Evolutionary conservation across 805 yeast genomes (phyloP), one percentile per base, ranked within the genome.

Genomic region (Saccharomycopsis sp.): DNA sequence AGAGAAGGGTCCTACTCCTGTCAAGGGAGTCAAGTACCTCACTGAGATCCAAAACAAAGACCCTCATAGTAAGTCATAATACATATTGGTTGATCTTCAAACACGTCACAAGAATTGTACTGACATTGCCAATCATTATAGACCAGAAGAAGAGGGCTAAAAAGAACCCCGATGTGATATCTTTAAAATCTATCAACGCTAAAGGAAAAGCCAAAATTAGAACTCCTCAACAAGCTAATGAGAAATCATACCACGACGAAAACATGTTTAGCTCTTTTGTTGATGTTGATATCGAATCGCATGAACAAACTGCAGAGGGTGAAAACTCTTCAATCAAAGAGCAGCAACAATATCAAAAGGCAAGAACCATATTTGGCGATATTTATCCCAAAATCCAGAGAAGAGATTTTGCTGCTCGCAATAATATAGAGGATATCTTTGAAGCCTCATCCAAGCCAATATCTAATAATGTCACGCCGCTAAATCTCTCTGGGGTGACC

Each of bases 401-500:
- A 44, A 44, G 49, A 44, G 49, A 44, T 12, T 44, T 44, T 19
- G 49, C 22, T 3, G 49, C 49, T 44, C 19, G 49, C 22, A 44
- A n/a, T 17, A 19, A 44, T 44, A 3, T 44, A 44, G 22, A 44
- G 19, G 12, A 44, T 12, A 44, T 44, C 12, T 17, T 44, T 19
- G 22, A 44, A 17, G 5, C 49, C 5, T 44, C 49, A 5, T 44
- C 49, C 8, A n/a, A n/a, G 7, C 8, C 49, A 12, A 44, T 44
- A 3, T n/a, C 19, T 17, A 17, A 44, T 8, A 47, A 29, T 20
- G 52, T 19, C 2, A 23, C 52, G 1, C 50, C 55, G 2, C 53
- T 59, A 34, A 57, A 59, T 51, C 49, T 56, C 3, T 51, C 57
- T 19, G 17, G 15, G 14, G 34, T 59, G 22, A 49, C 49, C 49